Base-by-base conservation (phyloP, 768 basidiomycete genomes). In the Rhizopogon sp. region DNA sequence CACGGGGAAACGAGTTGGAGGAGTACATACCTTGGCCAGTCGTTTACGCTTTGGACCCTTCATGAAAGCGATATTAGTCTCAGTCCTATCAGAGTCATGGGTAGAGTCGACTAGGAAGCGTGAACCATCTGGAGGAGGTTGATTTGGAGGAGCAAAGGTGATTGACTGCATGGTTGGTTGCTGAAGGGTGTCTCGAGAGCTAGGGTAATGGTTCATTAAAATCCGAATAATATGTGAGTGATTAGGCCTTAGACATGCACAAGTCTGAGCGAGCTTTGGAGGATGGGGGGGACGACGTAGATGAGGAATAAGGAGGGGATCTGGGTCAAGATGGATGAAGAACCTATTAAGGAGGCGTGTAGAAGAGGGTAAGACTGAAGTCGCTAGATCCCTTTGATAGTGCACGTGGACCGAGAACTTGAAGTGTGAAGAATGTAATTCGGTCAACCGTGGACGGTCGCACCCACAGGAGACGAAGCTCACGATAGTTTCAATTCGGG, bases 1-100 rank as follows among this genome's bases (percentile, higher is more conserved):
- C 5, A n/a, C 22, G 25, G n/a, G 11, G 47, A 44, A 31, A 28
- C 28, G 50, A 31, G 50, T 33, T 50, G 31, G 29, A 46, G 39
- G 25, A 13, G 40, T 20, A 58, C 68, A 43, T 45, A 77, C 79
- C 76, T 80, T 80, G 56, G 78, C 76, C 8, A 80, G 72, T 6
- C 79, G 77, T 57, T 80, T 80, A 43, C 79, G 75, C 62, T 82
- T 80, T n/a, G 73, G 74, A 40, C 74, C 76, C 57, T 78, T 80
- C 65, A 77, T 73, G 61, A 79, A 77, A n/a, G 76, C 70, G 56
- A 74, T 66, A 52, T 62, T 66, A 41, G 67, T 53, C 37, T 72
- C 70, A 22, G 62, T 52, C 58, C 69, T 72, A 16, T 65, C 69
- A 6, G 57, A 47, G n/a, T 65, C 67, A 0, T 59, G 54, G 2